A percentile compares a stretch with the other conserved stretches of the same genome.
Evolutionary conservation across 768 basidiomycete genomes (phyloP).

Genomic region (Kwoniella heveanensis): DNA sequence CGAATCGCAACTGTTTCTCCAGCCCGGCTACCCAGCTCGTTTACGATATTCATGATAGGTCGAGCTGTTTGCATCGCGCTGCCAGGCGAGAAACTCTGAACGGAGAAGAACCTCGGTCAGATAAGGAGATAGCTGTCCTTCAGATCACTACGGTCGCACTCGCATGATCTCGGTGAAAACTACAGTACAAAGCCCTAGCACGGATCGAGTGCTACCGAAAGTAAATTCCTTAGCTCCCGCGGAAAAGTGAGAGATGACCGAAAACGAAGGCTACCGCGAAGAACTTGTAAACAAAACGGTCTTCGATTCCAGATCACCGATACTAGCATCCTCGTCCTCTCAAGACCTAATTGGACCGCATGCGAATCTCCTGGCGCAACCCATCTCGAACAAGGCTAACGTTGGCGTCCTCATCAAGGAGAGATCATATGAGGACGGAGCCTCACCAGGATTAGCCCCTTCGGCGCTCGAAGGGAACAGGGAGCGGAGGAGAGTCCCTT

Average conservation of each 20-base stretch:
- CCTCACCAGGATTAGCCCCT: too few species aligned
- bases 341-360: not conserved
- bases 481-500: not conserved
- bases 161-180: too few species aligned
- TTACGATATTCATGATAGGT: too few species aligned
- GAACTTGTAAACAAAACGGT: not conserved
- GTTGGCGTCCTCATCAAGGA: not conserved
- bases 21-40: too few species aligned
- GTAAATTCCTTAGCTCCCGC: not conserved
- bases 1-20: too few species aligned
- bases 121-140: too few species aligned
- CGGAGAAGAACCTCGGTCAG: too few species aligned
- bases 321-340: not conserved
- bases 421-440: not conserved
- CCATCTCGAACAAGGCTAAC: too few species aligned
- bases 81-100: too few species aligned
- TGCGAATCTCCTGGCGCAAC: not conserved
- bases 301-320: not conserved
- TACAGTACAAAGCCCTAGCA: too few species aligned
- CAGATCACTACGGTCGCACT: too few species aligned
- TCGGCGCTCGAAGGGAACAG: not conserved
- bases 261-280: not conserved
- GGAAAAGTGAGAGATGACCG: not conserved
- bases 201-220: too few species aligned
- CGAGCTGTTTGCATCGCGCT: not conserved